Conservation (phyloP, 768 basidiomycete genomes). For the Nidula microcarpa region DNA sequence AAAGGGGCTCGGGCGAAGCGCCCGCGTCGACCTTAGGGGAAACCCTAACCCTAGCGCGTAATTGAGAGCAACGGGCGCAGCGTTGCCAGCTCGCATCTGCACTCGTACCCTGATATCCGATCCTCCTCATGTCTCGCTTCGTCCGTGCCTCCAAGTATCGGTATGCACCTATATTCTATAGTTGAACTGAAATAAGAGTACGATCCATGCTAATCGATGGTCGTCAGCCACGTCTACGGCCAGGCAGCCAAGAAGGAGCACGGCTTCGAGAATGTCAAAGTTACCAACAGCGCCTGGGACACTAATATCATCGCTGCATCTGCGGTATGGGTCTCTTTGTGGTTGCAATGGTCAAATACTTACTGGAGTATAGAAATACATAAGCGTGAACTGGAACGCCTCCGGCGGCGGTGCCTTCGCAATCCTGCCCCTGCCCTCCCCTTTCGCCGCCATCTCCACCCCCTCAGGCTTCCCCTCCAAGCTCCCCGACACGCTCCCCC, state of each 20-base stretch:
- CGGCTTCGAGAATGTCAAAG: constrained; percentile 77
- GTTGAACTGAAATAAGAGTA: constrained; percentile 7
- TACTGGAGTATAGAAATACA: constrained; percentile 53
- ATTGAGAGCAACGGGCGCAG: not conserved
- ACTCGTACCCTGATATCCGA: not conserved
- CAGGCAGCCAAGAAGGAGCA: constrained; percentile 85
- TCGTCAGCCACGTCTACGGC: constrained; percentile 83
- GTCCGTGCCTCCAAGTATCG: constrained; percentile 86
- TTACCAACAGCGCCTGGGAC: constrained; percentile 92
- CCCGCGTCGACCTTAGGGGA: not conserved
- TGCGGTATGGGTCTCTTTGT: constrained; percentile 46
- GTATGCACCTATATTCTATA: constrained; percentile 32
- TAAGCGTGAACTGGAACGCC: constrained; percentile 93
- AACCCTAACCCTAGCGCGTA: not conserved
- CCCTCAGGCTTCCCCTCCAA: constrained; percentile 56
- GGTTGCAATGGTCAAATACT: not conserved
- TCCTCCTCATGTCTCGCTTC: constrained; percentile 37
- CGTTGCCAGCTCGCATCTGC: not conserved
- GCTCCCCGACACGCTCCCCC: constrained; percentile 88
- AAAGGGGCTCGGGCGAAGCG: no score
- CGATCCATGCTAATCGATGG: constrained; percentile 9
- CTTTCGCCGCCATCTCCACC: constrained; percentile 5
- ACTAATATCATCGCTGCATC: constrained; percentile 90
- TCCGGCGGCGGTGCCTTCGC: constrained; percentile 93
- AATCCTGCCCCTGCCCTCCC: constrained; percentile 76